Evolutionary conservation across 306 rosid species (phyloP).

Genomic region (Inga laurina): DNA sequence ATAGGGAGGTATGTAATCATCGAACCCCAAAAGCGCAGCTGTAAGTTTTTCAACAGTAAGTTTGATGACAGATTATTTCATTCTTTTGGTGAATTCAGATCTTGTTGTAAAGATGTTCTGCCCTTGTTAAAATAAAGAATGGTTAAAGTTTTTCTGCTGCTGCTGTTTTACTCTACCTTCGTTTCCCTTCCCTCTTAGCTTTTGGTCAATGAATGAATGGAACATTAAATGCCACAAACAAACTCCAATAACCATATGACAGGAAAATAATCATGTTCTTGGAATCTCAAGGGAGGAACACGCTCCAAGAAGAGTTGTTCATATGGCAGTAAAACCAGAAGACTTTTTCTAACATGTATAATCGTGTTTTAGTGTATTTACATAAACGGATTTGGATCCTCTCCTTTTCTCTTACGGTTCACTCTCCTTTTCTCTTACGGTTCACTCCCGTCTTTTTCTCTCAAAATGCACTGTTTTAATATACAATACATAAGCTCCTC

Average conservation of each 20-base stretch:
- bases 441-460: no score
- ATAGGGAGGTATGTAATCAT: constrained; percentile 67
- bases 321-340: neutral
- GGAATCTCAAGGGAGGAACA: constrained; percentile 18
- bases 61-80: neutral
- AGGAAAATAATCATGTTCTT: constrained; percentile 26
- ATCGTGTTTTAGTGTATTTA: neutral
- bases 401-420: no score
- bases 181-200: neutral
- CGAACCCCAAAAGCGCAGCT: constrained; percentile 82
- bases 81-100: constrained; percentile 2
- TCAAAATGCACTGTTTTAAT: no score
- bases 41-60: constrained; percentile 31
- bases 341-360: neutral
- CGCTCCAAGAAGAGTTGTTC: constrained; percentile 4
- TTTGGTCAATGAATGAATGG: constrained; percentile 23
- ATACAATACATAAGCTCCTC: no score
- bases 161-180: no score
- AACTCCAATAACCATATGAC: neutral
- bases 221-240: constrained; percentile 25
- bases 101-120: constrained; percentile 21
- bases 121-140: neutral
- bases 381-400: no score
- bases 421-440: no score
- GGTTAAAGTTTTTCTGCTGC: neutral